Conservation (phyloP, 2,329 filamentous ascomycete genomes). For the Stagonosporopsis vannaccii region DNA sequence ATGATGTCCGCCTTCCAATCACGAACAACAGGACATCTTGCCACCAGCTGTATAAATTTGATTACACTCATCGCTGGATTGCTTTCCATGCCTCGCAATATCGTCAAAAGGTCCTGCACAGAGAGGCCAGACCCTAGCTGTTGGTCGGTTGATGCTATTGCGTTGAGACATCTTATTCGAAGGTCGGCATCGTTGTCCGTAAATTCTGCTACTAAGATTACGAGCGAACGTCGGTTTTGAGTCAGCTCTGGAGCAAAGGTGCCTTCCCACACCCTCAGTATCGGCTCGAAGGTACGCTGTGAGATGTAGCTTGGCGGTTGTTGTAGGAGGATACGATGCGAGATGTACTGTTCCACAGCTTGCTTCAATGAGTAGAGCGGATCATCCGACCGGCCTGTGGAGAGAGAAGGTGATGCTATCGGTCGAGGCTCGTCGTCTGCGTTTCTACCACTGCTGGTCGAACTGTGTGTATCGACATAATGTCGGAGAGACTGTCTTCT, state of each 20-base stretch:
- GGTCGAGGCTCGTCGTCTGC: no score
- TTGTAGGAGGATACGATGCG: slow-evolving; percentile 24
- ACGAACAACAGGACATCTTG: neutral
- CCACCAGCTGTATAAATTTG: slow-evolving; percentile 27
- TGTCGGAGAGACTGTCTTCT: neutral
- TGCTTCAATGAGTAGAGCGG: slow-evolving; percentile 19
- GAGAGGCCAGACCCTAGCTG: slow-evolving; percentile 19
- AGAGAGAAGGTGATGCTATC: neutral
- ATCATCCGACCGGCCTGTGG: neutral
- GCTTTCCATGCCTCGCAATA: slow-evolving; percentile 14
- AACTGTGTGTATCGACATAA: neutral
- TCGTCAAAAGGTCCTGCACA: slow-evolving; percentile 16
- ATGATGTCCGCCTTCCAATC: slow-evolving; percentile 11
- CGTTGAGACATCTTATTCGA: slow-evolving; percentile 28
- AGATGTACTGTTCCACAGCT: slow-evolving; percentile 27
- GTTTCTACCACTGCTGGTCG: neutral
- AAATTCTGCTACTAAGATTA: slow-evolving; percentile 24
- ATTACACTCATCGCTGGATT: slow-evolving; percentile 24
- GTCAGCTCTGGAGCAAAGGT: slow-evolving; percentile 9
- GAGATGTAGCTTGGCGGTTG: slow-evolving; percentile 13
- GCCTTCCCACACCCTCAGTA: slow-evolving; percentile 31
- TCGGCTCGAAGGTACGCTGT: slow-evolving; percentile 23
- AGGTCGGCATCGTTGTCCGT: slow-evolving; percentile 11
- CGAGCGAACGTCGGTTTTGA: slow-evolving; percentile 24
- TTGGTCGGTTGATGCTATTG: slow-evolving; percentile 21